Conservation (phyloP, 2,329 filamentous ascomycete species). For the Alternaria metachromatica region DNA sequence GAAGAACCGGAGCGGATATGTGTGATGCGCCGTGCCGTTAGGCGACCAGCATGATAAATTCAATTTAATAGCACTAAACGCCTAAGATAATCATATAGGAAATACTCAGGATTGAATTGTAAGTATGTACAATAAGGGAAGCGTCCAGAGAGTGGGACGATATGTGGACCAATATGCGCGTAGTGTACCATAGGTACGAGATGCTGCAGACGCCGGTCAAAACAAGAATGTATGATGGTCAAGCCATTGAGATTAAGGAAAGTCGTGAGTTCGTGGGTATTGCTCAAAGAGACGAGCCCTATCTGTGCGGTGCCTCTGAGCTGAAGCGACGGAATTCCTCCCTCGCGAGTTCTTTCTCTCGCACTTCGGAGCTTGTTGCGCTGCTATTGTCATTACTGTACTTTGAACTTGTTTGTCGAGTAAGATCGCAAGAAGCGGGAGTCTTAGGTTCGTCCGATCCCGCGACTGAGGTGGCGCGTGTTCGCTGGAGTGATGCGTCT, state of each 20-base stretch:
- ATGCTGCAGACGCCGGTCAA: background rate
- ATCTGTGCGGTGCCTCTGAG: constrained; percentile 20
- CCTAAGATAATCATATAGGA: background rate
- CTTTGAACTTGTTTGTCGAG: background rate
- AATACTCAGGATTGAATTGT: background rate
- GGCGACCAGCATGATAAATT: background rate
- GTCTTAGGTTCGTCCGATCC: background rate
- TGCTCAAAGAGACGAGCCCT: background rate
- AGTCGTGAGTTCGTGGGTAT: background rate
- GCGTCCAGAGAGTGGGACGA: background rate
- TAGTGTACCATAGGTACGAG: background rate
- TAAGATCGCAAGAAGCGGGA: background rate
- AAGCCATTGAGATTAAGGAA: background rate
- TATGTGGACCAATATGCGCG: background rate
- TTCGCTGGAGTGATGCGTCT: constrained; percentile 19
- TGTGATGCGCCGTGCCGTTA: background rate
- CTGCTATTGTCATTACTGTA: constrained; percentile 12
- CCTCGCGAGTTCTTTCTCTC: constrained; percentile 18
- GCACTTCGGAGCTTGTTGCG: constrained; percentile 17
- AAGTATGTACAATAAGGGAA: background rate
- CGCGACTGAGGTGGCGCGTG: background rate
- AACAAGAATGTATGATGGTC: background rate
- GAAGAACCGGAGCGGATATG: constrained; percentile 8
- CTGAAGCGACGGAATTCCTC: constrained; percentile 29
- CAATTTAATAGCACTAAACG: background rate